Evolutionary conservation across 352 stramenopile genomes (phyloP), one percentile per base, ranked within the genome.

Genomic region (Phytophthora megakarya): DNA sequence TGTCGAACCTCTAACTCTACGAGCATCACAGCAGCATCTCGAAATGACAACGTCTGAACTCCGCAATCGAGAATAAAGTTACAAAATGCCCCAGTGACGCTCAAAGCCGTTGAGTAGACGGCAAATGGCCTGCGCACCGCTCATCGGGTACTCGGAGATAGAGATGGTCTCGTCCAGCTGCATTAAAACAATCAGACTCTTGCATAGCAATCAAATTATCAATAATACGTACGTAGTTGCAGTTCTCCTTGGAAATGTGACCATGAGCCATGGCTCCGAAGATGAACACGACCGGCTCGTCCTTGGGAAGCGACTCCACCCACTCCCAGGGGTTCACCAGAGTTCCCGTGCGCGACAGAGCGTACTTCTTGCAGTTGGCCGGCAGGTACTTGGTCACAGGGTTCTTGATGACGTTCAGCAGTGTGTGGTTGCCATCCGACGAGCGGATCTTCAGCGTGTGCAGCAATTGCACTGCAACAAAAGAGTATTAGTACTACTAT

Each of bases 391-490:
- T 90, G 51, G 96, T 98, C 61, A 99, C 88, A 6, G 97, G 98
- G 86, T 99, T 99, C 75, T 99, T 99, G 69, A 99, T 98, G 30
- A 99, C 97, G 66, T 98, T 99, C 60, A 99, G 88, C 35, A 99
- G 81, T 42, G 94, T 99, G 30, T 97, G 92, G 56, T 95, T 97
- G 58, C 92, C 90, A 56, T 98, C 93, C n/a, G 93, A 96, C 48
- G 97, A 98, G 58, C 98, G 97, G 73, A 99, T 99, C 81, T 99
- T 99, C 75, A 99, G 92, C 81, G 98, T 99, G 84, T 99, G 98
- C 19, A 99, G 87, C 57, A 99, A 73, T 90, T 99, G 98, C 49
- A 99, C 97, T 98, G 43, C 4, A 62, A 70, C 81, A 76, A 47
- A 46, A 52, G 3, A 88, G 21, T 25, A 58, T 57, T 49, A 70